phyloP scores from a whole-genome alignment of 768 basidiomycete genomes.

The Serendipita vermifera region DNA sequence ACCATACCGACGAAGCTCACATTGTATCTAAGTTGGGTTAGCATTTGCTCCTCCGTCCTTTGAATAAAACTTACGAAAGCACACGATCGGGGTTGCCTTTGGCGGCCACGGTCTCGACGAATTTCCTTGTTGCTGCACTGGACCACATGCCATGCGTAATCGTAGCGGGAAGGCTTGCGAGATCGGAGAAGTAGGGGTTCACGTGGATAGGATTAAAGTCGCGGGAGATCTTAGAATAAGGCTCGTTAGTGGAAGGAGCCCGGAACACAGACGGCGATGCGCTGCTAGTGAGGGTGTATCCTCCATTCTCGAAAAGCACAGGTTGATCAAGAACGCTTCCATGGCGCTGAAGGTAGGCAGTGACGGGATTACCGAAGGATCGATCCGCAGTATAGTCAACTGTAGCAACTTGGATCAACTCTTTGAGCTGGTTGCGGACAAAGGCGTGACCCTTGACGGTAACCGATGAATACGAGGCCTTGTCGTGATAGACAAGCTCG shows the following conservation, averaged over 20 bases:
- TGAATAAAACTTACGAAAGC: slow-evolving; percentile 46
- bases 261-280: slow-evolving; percentile 52
- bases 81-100: slow-evolving; percentile 89
- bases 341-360: slow-evolving; percentile 86
- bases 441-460: slow-evolving; percentile 76
- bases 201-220: slow-evolving; percentile 99
- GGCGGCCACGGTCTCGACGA: slow-evolving; percentile 86
- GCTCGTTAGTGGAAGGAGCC: slow-evolving; percentile 84
- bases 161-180: slow-evolving; percentile 83
- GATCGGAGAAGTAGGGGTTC: slow-evolving; percentile 96
- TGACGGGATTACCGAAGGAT: slow-evolving; percentile 83
- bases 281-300: slow-evolving; percentile 67
- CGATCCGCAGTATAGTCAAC: slow-evolving; percentile 80
- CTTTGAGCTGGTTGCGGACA: slow-evolving; percentile 77
- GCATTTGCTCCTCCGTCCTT: neutral
- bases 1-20: slow-evolving; percentile 98
- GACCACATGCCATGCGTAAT: slow-evolving; percentile 98
- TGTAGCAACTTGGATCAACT: slow-evolving; percentile 75
- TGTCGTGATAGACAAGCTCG: slow-evolving; percentile 83
- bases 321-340: slow-evolving; percentile 67
- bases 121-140: slow-evolving; percentile 84
- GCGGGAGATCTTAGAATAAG: slow-evolving; percentile 90
- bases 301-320: slow-evolving; percentile 67
- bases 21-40: slow-evolving; percentile 47
- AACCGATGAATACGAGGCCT: slow-evolving; percentile 67